These are phyloP conservation scores for Boletus rufocinnamomeus DNA, from an alignment of 768 basidiomycete species.

Conservation along the genomic window DNA sequence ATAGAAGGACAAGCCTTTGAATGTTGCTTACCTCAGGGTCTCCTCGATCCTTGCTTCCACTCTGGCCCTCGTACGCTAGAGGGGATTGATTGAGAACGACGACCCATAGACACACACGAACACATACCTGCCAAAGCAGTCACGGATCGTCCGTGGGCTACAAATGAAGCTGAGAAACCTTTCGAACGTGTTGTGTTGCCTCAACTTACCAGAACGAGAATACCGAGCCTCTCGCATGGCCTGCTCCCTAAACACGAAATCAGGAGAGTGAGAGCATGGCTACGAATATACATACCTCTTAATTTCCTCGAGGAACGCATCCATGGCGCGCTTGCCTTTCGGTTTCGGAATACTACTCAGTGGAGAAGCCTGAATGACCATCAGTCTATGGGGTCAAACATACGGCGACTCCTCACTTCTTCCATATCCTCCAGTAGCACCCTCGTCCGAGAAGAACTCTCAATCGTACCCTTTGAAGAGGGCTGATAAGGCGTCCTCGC, in stretches of 20 bases:
- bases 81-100: constrained; percentile 4
- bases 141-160: constrained; percentile 73
- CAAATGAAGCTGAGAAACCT: constrained; percentile 3
- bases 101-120: not conserved
- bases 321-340: constrained; percentile 96
- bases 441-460: constrained; percentile 35
- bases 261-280: not conserved
- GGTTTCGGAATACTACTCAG: constrained; percentile 61
- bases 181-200: not conserved
- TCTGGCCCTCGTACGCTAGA: constrained; percentile 84
- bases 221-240: constrained; percentile 87
- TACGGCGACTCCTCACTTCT: constrained; percentile 30
- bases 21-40: constrained; percentile 70
- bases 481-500: constrained; percentile 44
- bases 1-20: not conserved
- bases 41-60: constrained; percentile 85
- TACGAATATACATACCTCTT: constrained; percentile 62
- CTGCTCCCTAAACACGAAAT: constrained; percentile 70
- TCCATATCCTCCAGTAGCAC: constrained; percentile 36
- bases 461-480: constrained; percentile 33
- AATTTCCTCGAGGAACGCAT: constrained; percentile 93
- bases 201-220: constrained; percentile 58
- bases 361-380: constrained; percentile 52
- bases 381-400: constrained; percentile 6
- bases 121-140: constrained; percentile 84